Evolutionary conservation across 345 rosid genomes (phyloP).

Genomic region (Sonneratia caseolaris): DNA sequence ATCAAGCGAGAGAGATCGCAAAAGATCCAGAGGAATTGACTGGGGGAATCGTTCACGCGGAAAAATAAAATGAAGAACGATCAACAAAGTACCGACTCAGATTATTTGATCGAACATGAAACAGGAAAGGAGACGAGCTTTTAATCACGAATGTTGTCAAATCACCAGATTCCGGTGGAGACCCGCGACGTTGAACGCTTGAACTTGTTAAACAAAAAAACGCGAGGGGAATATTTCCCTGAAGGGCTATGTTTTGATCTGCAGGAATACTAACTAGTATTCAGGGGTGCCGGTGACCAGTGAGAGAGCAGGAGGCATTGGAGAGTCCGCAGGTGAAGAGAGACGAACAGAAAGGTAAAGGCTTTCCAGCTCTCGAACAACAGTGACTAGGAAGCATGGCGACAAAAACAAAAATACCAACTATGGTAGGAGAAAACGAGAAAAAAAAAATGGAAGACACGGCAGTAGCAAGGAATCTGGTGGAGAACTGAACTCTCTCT

Average conservation of each 20-base stretch:
- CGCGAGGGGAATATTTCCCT: too few relatives aligned
- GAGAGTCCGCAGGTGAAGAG: constrained; percentile 34
- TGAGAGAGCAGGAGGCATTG: constrained; percentile 19
- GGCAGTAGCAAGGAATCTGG: background rate
- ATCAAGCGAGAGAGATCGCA: too few relatives aligned
- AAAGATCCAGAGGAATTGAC: too few relatives aligned
- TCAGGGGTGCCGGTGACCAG: background rate
- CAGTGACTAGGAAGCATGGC: background rate
- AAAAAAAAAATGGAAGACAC: background rate
- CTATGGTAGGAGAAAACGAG: background rate
- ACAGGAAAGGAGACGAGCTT: background rate
- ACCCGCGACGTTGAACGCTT: background rate
- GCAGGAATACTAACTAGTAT: background rate
- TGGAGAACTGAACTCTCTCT: background rate
- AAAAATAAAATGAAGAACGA: background rate
- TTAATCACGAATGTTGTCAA: background rate
- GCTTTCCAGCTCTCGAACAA: constrained; percentile 6
- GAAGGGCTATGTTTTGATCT: too few relatives aligned
- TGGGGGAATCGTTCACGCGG: background rate
- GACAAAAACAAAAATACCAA: background rate
- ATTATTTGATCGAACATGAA: background rate
- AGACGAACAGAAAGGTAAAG: background rate
- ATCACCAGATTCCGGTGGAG: background rate
- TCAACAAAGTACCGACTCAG: background rate
- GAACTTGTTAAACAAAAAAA: background rate